These are phyloP conservation scores for Monosporascus sp. DNA, from an alignment of 2,329 filamentous ascomycete genomes.

Conservation along the genomic window DNA sequence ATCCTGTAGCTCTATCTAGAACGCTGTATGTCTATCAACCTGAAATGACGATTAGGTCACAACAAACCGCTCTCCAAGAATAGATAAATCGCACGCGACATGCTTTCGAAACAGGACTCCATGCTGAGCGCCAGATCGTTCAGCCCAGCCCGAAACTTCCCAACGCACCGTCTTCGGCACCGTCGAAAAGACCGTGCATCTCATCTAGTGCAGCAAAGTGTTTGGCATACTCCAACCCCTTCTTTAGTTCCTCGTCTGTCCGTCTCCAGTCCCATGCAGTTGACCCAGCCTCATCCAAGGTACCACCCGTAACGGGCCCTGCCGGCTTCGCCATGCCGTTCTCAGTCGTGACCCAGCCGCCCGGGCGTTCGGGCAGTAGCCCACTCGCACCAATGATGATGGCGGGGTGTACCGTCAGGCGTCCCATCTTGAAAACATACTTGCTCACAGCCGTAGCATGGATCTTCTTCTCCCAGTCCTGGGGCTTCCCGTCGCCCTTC, in stretches of 20 bases:
- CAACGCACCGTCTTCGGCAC: conserved; percentile 46
- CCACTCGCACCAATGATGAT: conserved; percentile 65
- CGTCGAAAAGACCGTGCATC: conserved; percentile 47
- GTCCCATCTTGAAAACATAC: conserved; percentile 77
- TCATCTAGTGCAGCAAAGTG: conserved; percentile 55
- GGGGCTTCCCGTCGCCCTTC: conserved; percentile 30
- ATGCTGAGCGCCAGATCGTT: background rate
- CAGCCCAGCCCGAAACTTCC: conserved; percentile 42
- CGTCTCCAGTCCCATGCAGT: conserved; percentile 53
- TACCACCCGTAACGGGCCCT: conserved; percentile 29
- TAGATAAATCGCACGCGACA: too few species aligned
- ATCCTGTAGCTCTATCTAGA: too few species aligned
- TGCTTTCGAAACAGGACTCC: background rate
- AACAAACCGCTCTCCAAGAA: too few species aligned
- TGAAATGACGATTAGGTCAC: too few species aligned
- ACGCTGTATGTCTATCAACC: too few species aligned
- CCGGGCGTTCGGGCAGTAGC: conserved; percentile 69
- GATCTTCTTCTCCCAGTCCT: conserved; percentile 56
- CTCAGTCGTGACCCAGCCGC: conserved; percentile 52
- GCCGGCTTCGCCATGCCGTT: conserved; percentile 14
- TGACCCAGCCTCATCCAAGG: conserved; percentile 30
- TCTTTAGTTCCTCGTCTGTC: conserved; percentile 49
- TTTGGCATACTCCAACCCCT: conserved; percentile 49
- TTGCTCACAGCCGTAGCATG: conserved; percentile 70
- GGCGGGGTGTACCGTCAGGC: conserved; percentile 80